Conservation (phyloP, 768 basidiomycete genomes). For the Coprinellus aureogranulatus region DNA sequence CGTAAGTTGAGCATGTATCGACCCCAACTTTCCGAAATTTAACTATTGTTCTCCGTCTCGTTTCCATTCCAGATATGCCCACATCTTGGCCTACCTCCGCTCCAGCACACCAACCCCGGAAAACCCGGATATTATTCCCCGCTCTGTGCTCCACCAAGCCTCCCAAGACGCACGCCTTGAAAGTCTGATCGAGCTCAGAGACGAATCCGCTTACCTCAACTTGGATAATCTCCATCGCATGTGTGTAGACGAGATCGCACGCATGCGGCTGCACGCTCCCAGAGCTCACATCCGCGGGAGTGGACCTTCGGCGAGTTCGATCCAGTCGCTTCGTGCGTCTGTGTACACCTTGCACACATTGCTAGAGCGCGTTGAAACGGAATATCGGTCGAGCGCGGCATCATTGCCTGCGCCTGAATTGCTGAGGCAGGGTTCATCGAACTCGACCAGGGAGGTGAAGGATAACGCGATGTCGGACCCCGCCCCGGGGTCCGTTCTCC, state of each 20-base stretch:
- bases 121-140: constrained; percentile 55
- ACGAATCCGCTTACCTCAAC: constrained; percentile 76
- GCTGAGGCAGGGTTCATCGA: not conserved
- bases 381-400: constrained; percentile 17
- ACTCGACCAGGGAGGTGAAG: not conserved
- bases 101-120: constrained; percentile 46
- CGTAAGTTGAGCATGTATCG: constrained; percentile 48
- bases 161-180: constrained; percentile 54
- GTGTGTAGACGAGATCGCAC: constrained; percentile 62
- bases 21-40: not conserved
- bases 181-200: constrained; percentile 68
- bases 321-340: constrained; percentile 53
- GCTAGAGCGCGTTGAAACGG: constrained; percentile 49
- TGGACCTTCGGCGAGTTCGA: constrained; percentile 25
- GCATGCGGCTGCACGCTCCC: constrained; percentile 40
- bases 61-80: constrained; percentile 52
- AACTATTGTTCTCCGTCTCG: not conserved
- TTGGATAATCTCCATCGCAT: constrained; percentile 63
- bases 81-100: constrained; percentile 72
- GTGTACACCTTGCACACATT: constrained; percentile 61
- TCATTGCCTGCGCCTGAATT: not conserved
- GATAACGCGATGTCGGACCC: constrained; percentile 10
- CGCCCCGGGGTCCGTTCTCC: not conserved
- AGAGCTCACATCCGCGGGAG: constrained; percentile 42
- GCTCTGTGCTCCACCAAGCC: constrained; percentile 42